These are phyloP conservation scores for Suillus americanus DNA, from an alignment of 768 basidiomycete species.

Conservation along the genomic window DNA sequence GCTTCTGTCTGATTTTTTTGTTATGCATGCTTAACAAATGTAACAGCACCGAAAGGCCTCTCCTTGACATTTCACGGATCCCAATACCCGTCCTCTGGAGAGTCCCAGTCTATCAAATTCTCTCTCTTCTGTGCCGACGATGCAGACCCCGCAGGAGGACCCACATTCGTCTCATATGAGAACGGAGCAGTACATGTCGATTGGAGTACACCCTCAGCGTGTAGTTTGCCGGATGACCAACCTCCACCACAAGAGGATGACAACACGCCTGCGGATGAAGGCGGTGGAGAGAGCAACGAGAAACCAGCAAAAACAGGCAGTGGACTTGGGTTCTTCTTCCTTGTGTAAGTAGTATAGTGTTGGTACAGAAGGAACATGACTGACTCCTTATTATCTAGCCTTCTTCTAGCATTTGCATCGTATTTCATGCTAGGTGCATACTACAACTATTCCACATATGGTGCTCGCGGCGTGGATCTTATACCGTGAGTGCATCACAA, in stretches of 20 bases:
- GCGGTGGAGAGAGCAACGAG: slow-evolving; percentile 18
- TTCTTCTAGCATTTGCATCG: slow-evolving; percentile 60
- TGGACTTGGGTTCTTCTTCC: slow-evolving; percentile 87
- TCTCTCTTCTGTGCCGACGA: slow-evolving; percentile 55
- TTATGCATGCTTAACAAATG: slow-evolving; percentile 8
- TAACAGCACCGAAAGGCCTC: slow-evolving; percentile 53
- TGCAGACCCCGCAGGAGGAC: slow-evolving; percentile 36
- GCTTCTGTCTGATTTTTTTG: slow-evolving; percentile 14
- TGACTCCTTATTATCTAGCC: slow-evolving; percentile 32
- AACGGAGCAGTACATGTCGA: slow-evolving; percentile 51
- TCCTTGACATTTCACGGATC: slow-evolving; percentile 57
- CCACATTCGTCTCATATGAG: slow-evolving; percentile 58
- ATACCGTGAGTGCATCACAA: slow-evolving; percentile 66
- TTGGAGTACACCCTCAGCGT: slow-evolving; percentile 66
- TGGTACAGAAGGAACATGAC: not conserved
- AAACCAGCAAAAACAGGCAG: slow-evolving; percentile 50
- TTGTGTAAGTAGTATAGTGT: slow-evolving; percentile 55
- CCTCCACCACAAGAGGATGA: slow-evolving; percentile 30
- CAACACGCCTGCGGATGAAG: slow-evolving; percentile 17
- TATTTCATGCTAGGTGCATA: slow-evolving; percentile 84
- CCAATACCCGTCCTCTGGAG: slow-evolving; percentile 54
- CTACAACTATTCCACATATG: slow-evolving; percentile 87
- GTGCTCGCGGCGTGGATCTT: slow-evolving; percentile 78
- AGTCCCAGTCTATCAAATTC: slow-evolving; percentile 60
- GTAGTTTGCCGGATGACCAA: slow-evolving; percentile 34